Base-by-base conservation (phyloP, 345 rosid species). In the Stellera chamaejasme region DNA sequence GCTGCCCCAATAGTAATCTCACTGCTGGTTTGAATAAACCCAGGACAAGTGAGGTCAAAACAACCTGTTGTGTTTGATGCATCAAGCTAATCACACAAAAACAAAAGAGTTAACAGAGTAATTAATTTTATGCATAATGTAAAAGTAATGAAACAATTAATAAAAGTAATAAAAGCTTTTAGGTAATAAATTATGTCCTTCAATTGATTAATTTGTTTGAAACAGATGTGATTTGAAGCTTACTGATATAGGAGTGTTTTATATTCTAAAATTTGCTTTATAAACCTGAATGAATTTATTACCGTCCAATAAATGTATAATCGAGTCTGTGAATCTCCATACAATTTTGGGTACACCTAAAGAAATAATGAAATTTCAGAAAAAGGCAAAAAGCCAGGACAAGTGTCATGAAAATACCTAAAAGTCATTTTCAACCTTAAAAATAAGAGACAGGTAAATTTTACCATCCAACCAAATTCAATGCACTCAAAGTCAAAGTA, bases 1-100 rank as follows among this genome's bases (percentile, higher is more conserved):
- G 85, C 78, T 5, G 83, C 77, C 2, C 85, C 83, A 41, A 82
- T 72, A 14, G 83, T 85, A 48, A 82, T 65, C 54, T 82, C 78
- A 7, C 16, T 55, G 72, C 76, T 82, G 1, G 78, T 77, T 58
- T 79, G 89, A 62, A 82, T 75, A 44, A 82, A 82, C 15, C 85
- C 85, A 4, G 85, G 81, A 52, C 85, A 82, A 13, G 72, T 75
- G 28, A 79, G 71, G 66, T 82, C 88, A 41, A 79, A 82, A 55
- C 85, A 82, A 2, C 89, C 88, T 0, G 88, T 79, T 55, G 10
- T 61, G 43, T 69, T 77, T 3, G 77, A 67, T 0, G 64, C 76
- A 64, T 82, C 85, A 10, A 26, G 72, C 88, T 79, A 36, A 23
- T 23, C 50, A 62, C 9, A 4, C 50, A 59, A 13, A 46, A 48